Evolutionary conservation across 2,329 filamentous ascomycete genomes (phyloP).

Genomic region (Aspergillus jensenii): DNA sequence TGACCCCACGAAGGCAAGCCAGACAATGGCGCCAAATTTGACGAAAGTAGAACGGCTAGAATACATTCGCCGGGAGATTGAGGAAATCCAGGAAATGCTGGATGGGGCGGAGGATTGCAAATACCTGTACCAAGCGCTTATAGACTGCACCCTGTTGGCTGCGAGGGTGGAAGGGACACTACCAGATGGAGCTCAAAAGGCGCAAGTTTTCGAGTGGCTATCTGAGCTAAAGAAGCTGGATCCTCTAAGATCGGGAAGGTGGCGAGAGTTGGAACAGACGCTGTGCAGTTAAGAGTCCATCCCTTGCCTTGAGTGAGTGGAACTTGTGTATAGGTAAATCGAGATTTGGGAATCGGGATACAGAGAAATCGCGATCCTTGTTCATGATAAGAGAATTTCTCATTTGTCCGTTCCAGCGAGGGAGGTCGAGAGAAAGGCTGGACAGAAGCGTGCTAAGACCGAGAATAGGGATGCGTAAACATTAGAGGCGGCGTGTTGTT

Average conservation of each 20-base stretch:
- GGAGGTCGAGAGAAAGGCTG: background rate
- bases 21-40: conserved; percentile 66
- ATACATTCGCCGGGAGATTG: conserved; percentile 70
- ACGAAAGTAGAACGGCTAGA: conserved; percentile 59
- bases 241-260: conserved; percentile 70
- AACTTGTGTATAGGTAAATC: background rate
- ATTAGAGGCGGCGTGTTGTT: background rate
- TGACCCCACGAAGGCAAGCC: conserved; percentile 49
- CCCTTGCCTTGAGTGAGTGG: conserved; percentile 13
- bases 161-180: conserved; percentile 50
- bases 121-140: conserved; percentile 84
- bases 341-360: conserved; percentile 3
- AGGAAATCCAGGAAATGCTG: conserved; percentile 67
- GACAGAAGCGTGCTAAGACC: background rate
- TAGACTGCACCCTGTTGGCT: conserved; percentile 70
- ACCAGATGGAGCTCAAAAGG: conserved; percentile 40
- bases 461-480: background rate
- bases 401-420: background rate
- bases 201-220: conserved; percentile 60
- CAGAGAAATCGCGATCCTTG: conserved; percentile 1
- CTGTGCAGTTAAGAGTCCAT: conserved; percentile 32
- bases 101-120: conserved; percentile 71
- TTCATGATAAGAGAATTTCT: background rate
- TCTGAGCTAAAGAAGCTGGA: conserved; percentile 67
- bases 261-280: conserved; percentile 65